Evolutionary conservation across 192 early-diverging fungal genomes (phyloP).

Genomic region (Helicostylum pulchrum): DNA sequence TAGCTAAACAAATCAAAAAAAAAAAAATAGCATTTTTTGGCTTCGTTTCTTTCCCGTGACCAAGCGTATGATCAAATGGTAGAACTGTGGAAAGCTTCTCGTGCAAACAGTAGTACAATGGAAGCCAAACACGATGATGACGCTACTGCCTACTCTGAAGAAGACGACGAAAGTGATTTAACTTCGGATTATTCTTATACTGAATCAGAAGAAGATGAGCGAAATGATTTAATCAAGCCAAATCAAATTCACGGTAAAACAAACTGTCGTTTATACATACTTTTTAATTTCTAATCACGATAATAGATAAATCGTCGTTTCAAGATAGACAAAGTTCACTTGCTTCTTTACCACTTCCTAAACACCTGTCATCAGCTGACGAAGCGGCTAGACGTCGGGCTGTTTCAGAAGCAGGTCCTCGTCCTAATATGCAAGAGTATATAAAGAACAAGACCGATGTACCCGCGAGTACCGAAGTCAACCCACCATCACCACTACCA

Average conservation of each 20-base stretch:
- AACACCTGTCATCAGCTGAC: constrained; percentile 6
- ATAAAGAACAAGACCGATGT: background rate
- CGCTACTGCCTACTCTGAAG: background rate
- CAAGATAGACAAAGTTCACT: constrained; percentile 23
- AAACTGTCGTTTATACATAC: too few relatives aligned
- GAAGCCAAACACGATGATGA: background rate
- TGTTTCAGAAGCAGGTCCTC: constrained; percentile 32
- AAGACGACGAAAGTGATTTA: constrained; percentile 1
- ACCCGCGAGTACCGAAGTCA: background rate
- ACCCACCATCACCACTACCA: background rate
- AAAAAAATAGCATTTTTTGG: constrained; percentile 63
- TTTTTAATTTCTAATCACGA: too few relatives aligned
- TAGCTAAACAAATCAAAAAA: too few relatives aligned
- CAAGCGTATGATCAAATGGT: constrained; percentile 68
- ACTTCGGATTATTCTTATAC: constrained; percentile 7
- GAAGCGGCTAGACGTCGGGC: constrained; percentile 25
- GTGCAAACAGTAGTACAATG: background rate
- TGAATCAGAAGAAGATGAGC: constrained; percentile 14
- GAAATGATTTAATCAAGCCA: too few relatives aligned
- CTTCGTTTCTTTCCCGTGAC: constrained; percentile 85
- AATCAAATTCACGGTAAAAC: too few relatives aligned
- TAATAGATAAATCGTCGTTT: background rate
- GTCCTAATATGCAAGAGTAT: constrained; percentile 16
- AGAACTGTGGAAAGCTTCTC: constrained; percentile 55
- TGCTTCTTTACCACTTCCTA: constrained; percentile 28